phyloP scores from a whole-genome alignment of 2,329 filamentous ascomycete species.

The Curvularia sp. region DNA sequence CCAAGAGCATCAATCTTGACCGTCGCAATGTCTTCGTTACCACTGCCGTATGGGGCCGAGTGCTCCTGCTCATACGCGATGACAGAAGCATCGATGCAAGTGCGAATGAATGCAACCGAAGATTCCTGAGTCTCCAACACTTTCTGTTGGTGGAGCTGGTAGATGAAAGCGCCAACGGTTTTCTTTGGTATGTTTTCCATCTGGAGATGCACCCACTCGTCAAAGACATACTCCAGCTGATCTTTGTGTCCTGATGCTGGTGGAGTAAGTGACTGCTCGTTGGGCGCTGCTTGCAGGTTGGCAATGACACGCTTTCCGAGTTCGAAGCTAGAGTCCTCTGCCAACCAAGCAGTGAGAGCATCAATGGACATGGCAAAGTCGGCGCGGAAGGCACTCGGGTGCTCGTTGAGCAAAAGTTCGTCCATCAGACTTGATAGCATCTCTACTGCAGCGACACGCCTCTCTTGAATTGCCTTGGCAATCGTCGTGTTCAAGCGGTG shows the following conservation, averaged over 20 bases:
- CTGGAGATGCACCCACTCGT: constrained; percentile 89
- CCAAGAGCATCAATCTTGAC: constrained; percentile 80
- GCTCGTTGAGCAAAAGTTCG: constrained; percentile 77
- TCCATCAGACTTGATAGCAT: constrained; percentile 83
- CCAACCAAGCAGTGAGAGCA: constrained; percentile 80
- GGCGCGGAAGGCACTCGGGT: constrained; percentile 78
- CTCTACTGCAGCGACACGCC: constrained; percentile 74
- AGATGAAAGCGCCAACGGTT: constrained; percentile 76
- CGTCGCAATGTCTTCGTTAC: constrained; percentile 65
- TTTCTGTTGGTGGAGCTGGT: constrained; percentile 78
- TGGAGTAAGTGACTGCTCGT: constrained; percentile 61
- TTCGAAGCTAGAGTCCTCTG: constrained; percentile 71
- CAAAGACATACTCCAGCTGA: constrained; percentile 93
- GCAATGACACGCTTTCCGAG: constrained; percentile 74
- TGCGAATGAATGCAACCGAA: constrained; percentile 78
- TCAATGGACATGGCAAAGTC: constrained; percentile 87
- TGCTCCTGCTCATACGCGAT: constrained; percentile 76
- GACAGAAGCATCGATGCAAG: constrained; percentile 80
- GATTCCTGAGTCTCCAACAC: constrained; percentile 78
- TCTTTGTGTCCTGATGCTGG: constrained; percentile 70
- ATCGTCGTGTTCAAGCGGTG: constrained; percentile 68
- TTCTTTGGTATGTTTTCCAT: constrained; percentile 78
- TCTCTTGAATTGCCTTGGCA: constrained; percentile 73
- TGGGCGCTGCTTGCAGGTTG: constrained; percentile 66
- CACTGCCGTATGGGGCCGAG: constrained; percentile 63